phyloP scores from a whole-genome alignment of 768 basidiomycete species.

The Hirschioporus abietinus region DNA sequence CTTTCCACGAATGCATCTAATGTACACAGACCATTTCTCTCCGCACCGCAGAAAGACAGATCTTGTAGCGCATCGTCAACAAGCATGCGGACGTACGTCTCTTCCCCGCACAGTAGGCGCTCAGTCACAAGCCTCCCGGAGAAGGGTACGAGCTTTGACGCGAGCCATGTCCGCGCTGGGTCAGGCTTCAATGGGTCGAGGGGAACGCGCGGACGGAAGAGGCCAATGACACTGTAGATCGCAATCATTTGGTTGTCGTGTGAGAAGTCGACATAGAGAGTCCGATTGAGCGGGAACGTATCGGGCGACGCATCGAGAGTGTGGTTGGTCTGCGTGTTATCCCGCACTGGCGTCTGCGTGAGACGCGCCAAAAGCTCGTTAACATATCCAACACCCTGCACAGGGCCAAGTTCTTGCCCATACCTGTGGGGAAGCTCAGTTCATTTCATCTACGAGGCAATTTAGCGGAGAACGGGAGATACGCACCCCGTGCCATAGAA shows the following conservation, averaged over 20 bases:
- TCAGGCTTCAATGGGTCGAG: conserved; percentile 14
- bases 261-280: conserved; percentile 73
- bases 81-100: conserved; percentile 63
- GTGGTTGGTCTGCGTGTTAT: conserved; percentile 70
- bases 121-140: conserved; percentile 71
- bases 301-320: conserved; percentile 57
- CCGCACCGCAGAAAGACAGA: conserved; percentile 53
- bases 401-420: conserved; percentile 62
- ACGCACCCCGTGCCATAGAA: conserved; percentile 72
- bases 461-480: background rate
- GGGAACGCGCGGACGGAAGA: conserved; percentile 30
- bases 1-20: conserved; percentile 63
- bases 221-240: conserved; percentile 60
- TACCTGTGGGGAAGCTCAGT: conserved; percentile 35
- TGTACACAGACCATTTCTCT: conserved; percentile 52
- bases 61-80: conserved; percentile 72
- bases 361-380: conserved; percentile 87
- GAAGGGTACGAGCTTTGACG: conserved; percentile 67
- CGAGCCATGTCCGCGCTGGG: conserved; percentile 40
- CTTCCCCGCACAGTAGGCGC: conserved; percentile 44
- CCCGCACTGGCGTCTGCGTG: conserved; percentile 53
- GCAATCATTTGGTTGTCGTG: conserved; percentile 86
- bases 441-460: background rate
- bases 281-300: conserved; percentile 68
- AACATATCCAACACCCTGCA: conserved; percentile 83